Base-by-base conservation (phyloP, 2,329 filamentous ascomycete genomes). In the Epichloe brachyelytri region DNA sequence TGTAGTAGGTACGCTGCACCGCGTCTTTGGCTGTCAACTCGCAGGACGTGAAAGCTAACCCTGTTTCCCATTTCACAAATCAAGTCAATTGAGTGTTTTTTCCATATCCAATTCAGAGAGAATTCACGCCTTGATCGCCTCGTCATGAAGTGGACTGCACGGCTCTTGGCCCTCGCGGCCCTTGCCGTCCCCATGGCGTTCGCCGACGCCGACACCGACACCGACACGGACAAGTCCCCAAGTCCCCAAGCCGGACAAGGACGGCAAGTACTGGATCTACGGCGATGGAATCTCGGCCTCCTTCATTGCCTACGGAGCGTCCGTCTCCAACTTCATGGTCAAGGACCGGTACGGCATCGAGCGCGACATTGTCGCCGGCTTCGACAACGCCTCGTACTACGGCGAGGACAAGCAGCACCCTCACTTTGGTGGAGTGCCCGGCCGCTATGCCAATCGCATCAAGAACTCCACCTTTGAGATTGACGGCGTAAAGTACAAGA, bases 381-480 rank as follows among this genome's bases (percentile, higher is more conserved):
- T 82, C 59, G 86, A 90, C 69, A 88, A 88, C 62, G 85, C 85
- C 44, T 79, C 71, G 49, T 80, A 85, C 68, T 90, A 89, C 68
- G 68, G 65, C 53, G 64, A 79, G 46, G 83, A 87, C 65, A 67
- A 67, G 53, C 71, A 76, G 54, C 85, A 89, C 64, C 80, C 78
- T 48, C 84, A 88, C 71, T 82, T 85, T 57, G 86, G 84, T 53
- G 72, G 80, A 59, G 80, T 90, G 0, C 84, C 84, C 0, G 85
- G 85, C 45, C 81, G 86, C 51, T 90, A 90, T 63, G 86, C 86
- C 53, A 90, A 90, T 66, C 82, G 86, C 56, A 89, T 89, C 72
- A 81, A 80, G 73, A 88, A 89, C 71, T 82, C 79, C 65, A 83
- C 77, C 5, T 88, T 88, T 60, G 74, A 70, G 53, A 79, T 88